A percentile compares a stretch with the other conserved stretches of the same genome.
These are phyloP conservation scores for Xylariaceae sp. DNA, from an alignment of 2,329 filamentous ascomycete species.

Conservation along the genomic window DNA sequence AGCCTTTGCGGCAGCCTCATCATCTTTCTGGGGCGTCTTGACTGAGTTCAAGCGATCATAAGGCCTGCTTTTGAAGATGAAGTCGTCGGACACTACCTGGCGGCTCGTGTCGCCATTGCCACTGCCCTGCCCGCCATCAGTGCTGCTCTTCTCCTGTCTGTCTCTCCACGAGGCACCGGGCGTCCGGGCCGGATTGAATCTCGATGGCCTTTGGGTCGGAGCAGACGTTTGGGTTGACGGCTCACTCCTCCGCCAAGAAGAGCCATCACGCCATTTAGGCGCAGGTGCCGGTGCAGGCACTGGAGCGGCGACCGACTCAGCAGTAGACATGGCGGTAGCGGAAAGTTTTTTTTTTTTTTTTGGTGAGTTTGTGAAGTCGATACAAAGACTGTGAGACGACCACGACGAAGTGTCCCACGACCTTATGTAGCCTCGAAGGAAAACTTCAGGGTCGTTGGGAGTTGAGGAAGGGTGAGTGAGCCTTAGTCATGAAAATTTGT, in stretches of 20 bases:
- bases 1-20: conserved; percentile 18
- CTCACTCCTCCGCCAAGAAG: conserved; percentile 13
- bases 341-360: too few relatives aligned
- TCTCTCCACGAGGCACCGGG: conserved; percentile 15
- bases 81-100: conserved; percentile 7
- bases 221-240: conserved; percentile 1
- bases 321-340: conserved; percentile 15
- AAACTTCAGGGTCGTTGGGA: too few relatives aligned
- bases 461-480: too few relatives aligned
- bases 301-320: conserved; percentile 2
- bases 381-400: too few relatives aligned
- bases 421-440: too few relatives aligned
- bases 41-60: conserved; percentile 11
- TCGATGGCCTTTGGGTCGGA: conserved; percentile 7
- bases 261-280: conserved; percentile 13
- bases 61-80: conserved; percentile 9
- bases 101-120: conserved; percentile 3
- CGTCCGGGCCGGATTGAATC: conserved; percentile 7
- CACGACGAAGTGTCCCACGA: too few relatives aligned
- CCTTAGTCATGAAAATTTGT: neutral
- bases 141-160: conserved; percentile 8
- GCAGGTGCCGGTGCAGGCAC: conserved; percentile 2
- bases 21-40: conserved; percentile 14
- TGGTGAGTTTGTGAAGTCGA: too few relatives aligned
- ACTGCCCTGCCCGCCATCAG: conserved; percentile 2